These are phyloP conservation scores for Solanum chacoense DNA, from an alignment of 305 asterid genomes.

Conservation along the genomic window DNA sequence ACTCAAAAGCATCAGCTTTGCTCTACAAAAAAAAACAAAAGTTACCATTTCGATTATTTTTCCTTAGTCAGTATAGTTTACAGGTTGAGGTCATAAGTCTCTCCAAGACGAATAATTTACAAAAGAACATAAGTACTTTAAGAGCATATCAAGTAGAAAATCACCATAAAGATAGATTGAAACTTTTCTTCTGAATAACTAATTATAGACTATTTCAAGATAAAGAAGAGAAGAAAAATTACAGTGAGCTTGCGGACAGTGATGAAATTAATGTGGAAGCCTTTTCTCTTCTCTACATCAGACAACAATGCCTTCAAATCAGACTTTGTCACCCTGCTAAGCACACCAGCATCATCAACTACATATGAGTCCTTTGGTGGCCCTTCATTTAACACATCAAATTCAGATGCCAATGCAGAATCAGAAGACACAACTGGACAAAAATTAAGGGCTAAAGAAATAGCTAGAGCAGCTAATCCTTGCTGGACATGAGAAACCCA, in stretches of 20 bases:
- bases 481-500: conserved; percentile 64
- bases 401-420: conserved; percentile 73
- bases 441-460: conserved; percentile 71
- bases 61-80: neutral
- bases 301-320: conserved; percentile 72
- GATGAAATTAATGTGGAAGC: conserved; percentile 69
- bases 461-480: conserved; percentile 77
- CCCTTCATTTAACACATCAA: conserved; percentile 69
- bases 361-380: conserved; percentile 78
- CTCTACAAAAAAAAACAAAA: conserved; percentile 34
- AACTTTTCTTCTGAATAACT: neutral
- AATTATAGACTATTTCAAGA: neutral
- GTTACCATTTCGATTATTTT: neutral
- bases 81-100: neutral
- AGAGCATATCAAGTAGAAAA: neutral
- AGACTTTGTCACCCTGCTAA: conserved; percentile 75
- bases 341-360: conserved; percentile 92
- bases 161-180: neutral
- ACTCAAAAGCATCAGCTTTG: conserved; percentile 98
- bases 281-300: conserved; percentile 89
- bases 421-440: conserved; percentile 36
- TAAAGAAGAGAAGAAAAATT: conserved; percentile 12
- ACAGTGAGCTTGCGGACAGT: conserved; percentile 97
- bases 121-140: neutral
- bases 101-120: neutral